Conservation (phyloP, 306 rosid species). For the Senna tora region DNA sequence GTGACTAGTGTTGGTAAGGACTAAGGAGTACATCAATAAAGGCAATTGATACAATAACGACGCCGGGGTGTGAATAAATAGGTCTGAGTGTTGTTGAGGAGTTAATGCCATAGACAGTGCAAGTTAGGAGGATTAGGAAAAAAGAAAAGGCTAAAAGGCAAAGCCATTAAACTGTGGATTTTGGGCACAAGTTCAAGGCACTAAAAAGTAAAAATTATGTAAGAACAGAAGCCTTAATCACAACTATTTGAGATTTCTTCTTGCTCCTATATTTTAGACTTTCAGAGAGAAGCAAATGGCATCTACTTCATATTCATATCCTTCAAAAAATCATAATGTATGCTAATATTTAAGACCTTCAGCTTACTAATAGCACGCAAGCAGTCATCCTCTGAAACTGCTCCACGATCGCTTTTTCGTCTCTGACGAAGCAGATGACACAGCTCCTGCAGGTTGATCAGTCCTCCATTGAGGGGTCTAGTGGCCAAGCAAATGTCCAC, state of each 20-base stretch:
- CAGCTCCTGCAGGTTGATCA: conserved; percentile 86
- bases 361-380: conserved; percentile 90
- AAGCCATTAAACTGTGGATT: background rate
- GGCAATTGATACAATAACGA: background rate
- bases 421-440: conserved; percentile 73
- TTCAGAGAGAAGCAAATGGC: background rate
- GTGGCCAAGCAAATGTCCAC: conserved; percentile 94
- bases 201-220: background rate
- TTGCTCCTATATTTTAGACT: conserved; percentile 2
- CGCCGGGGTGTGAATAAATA: conserved; percentile 9
- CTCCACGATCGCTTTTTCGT: conserved; percentile 82
- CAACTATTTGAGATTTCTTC: background rate
- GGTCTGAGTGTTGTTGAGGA: background rate
- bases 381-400: conserved; percentile 95
- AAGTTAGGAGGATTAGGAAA: background rate
- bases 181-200: background rate
- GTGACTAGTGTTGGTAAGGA: conserved; percentile 6
- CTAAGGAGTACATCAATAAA: background rate
- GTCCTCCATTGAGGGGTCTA: conserved; percentile 89
- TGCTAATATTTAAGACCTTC: conserved; percentile 63
- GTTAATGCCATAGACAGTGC: background rate
- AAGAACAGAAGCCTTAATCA: conserved; percentile 13
- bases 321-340: conserved; percentile 8
- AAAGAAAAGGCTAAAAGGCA: background rate
- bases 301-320: conserved; percentile 10